A percentile compares a stretch with the other conserved stretches of the same genome.
These are phyloP conservation scores for Endocarpon pusillum DNA, from an alignment of 495 filamentous ascomycete genomes.

Conservation along the genomic window DNA sequence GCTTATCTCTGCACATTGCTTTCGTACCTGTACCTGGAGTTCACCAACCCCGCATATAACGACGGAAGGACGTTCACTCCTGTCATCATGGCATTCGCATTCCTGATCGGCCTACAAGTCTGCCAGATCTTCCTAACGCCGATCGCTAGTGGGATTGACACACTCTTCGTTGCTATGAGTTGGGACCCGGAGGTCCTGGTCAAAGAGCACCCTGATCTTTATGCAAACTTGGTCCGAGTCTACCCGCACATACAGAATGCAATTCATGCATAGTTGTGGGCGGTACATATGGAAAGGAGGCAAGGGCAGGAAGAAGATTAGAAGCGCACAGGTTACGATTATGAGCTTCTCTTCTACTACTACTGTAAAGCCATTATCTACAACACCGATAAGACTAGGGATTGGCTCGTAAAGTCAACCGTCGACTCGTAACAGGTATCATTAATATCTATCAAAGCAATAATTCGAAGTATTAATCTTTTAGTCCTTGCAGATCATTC, in stretches of 20 bases:
- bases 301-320: no score
- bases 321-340: no score
- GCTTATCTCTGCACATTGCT: constrained; percentile 67
- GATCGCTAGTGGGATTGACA: constrained; percentile 43
- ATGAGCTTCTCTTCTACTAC: no score
- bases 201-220: constrained; percentile 66
- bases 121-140: constrained; percentile 78
- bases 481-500: no score
- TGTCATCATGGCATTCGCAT: constrained; percentile 67
- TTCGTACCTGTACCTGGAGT: constrained; percentile 69
- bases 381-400: no score
- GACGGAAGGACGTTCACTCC: constrained; percentile 46
- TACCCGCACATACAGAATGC: constrained; percentile 72
- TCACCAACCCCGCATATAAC: constrained; percentile 68
- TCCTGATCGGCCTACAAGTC: constrained; percentile 74
- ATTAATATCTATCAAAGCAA: no score
- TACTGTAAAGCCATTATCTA: no score
- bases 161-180: constrained; percentile 75
- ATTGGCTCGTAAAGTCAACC: no score
- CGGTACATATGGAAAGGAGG: no score
- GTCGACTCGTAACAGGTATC: no score
- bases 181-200: constrained; percentile 82
- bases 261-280: no score
- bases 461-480: no score
- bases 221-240: constrained; percentile 51